Conservation (phyloP, 306 rosid genomes). For the Herpetospermum pedunculosum region DNA sequence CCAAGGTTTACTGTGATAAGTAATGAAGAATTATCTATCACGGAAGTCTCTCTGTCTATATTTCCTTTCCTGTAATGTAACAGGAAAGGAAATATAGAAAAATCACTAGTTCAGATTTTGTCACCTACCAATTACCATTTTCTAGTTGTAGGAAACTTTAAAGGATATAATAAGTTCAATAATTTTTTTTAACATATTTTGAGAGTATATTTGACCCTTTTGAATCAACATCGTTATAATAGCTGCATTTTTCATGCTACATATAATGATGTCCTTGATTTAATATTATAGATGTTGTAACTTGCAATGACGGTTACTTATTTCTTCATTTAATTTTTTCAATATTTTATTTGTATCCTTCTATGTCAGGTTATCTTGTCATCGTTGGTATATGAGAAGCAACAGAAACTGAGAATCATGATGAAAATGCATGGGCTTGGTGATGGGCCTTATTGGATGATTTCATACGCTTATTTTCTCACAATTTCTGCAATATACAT, state of each 20-base stretch:
- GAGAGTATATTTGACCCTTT: background rate
- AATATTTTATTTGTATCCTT: slow-evolving; percentile 5
- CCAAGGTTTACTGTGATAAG: background rate
- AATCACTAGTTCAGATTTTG: too few species aligned
- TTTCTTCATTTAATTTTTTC: background rate
- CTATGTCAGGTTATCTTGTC: slow-evolving; percentile 46
- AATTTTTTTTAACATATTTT: background rate
- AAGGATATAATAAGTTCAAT: background rate
- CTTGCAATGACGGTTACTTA: background rate
- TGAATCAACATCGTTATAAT: background rate
- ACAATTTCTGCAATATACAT: slow-evolving; percentile 43
- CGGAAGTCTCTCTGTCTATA: background rate
- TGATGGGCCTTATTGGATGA: slow-evolving; percentile 87
- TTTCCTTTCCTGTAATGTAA: too few species aligned
- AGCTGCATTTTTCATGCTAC: background rate
- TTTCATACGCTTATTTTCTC: slow-evolving; percentile 68
- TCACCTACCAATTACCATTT: too few species aligned
- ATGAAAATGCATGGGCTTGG: slow-evolving; percentile 99
- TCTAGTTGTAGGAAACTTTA: background rate
- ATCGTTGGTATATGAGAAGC: slow-evolving; percentile 73
- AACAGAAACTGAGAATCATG: slow-evolving; percentile 82
- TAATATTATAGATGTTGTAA: background rate
- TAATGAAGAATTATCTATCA: background rate
- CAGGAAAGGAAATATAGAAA: too few species aligned
- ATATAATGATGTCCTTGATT: background rate